Percentiles rank a stretch among this genome's conserved stretches.
phyloP scores from a whole-genome alignment of 139 green algal genomes.

The Chlorella sp. region DNA sequence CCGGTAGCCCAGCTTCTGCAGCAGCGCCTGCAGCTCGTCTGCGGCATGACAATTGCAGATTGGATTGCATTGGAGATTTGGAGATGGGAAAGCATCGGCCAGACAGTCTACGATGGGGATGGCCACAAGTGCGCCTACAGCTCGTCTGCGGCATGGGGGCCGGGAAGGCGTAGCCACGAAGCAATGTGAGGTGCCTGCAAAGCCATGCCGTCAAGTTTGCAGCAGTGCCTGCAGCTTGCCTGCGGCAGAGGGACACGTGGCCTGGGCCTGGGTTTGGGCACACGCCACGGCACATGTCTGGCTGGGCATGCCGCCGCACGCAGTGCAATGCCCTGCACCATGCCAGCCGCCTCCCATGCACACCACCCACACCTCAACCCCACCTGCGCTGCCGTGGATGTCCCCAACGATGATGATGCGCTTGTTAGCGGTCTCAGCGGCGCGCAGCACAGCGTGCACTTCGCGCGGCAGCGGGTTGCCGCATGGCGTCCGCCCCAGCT shows the following conservation, averaged over 20 bases:
- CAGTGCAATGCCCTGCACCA: neutral
- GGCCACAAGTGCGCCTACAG: neutral
- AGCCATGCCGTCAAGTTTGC: neutral
- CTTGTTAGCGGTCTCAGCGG: neutral
- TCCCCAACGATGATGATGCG: slow-evolving; percentile 47
- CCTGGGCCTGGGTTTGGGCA: no score
- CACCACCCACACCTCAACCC: neutral
- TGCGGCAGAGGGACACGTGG: neutral
- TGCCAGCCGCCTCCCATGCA: neutral
- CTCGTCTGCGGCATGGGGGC: neutral
- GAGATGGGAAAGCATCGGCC: no score
- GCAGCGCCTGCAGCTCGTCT: slow-evolving; percentile 49
- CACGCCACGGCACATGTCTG: no score
- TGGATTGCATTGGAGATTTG: neutral
- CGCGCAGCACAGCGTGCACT: slow-evolving; percentile 12
- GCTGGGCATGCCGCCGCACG: no score
- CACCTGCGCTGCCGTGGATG: slow-evolving; percentile 49
- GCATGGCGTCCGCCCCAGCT: no score
- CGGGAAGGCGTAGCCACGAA: no score
- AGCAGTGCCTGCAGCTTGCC: slow-evolving; percentile 1
- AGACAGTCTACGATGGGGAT: no score
- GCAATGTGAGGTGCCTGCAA: neutral
- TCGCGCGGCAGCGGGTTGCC: slow-evolving; percentile 31
- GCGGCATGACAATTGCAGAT: neutral
- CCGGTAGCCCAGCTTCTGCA: slow-evolving; percentile 29